Base-by-base conservation (phyloP, 163 green algal species). In the Scenedesmus sp. region DNA sequence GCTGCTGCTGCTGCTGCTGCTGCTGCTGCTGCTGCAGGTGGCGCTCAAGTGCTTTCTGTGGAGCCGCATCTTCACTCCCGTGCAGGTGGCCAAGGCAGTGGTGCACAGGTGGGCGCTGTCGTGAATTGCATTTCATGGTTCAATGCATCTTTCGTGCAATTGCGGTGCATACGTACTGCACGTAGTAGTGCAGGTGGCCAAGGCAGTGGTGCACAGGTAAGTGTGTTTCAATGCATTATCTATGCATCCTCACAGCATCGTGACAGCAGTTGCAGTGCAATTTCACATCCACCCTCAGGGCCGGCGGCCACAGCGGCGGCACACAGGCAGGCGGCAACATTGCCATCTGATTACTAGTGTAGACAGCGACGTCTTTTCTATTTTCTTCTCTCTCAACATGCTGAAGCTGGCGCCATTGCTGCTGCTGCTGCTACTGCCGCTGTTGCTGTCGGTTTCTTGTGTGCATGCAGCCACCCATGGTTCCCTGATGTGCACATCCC, bases 11-110 rank as follows among this genome's bases (percentile, higher is more conserved):
- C 70, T 79, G 70, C 70, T 79, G 70, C 70, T 34, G 15, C 8
- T 79, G 70, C 70, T 79, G 70, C 70, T 79, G 70, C 70, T 79
- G 70, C 70, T 46, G 23, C 70, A 79, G 70, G 70, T 79, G 18
- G 70, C 70, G 70, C 70, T 79, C 23, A 79, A 79, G 70, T 79
- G 70, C 70, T 79, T 79, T 23, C 23, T 79, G 20, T 79, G 70
- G 70, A 79, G 70, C 70, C 70, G 70, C 23, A 79, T 52, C 70
- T 13, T 79, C 23, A 79, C 0, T 23, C 70, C 70, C 4, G 4
- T 79, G 70, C 70, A 79, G 23, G 20, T 18, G 1, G 66, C 66
- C 66, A 76, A 76, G 66, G 66, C 26, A 18, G 66, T 76, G 66
- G 66, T 76, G 16, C 9, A 76, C 66, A 76, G 66, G 66, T 76